A percentile compares a stretch with the other conserved stretches of the same genome.
Conservation (phyloP, 2,329 filamentous ascomycete genomes). For the Cercospora beticola region DNA sequence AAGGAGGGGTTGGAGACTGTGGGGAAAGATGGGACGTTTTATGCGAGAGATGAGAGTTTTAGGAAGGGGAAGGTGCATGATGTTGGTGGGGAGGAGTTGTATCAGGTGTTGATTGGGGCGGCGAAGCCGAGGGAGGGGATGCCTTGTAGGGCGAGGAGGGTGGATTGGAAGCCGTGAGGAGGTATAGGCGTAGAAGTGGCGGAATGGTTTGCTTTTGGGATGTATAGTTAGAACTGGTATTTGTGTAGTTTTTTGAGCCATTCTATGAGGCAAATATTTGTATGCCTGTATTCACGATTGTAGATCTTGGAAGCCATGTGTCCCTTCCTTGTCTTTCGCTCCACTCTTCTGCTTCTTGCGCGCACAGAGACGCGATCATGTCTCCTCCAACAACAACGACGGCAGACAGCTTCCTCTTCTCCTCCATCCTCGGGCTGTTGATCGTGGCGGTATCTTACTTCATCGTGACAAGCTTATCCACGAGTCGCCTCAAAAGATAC, state of each 20-base stretch:
- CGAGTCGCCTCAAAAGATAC: not conserved
- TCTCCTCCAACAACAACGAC: not conserved
- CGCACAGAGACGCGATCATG: not conserved
- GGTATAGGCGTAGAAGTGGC: not conserved
- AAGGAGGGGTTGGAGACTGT: constrained; percentile 30
- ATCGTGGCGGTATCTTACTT: not conserved
- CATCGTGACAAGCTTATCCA: not conserved
- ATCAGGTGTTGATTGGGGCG: constrained; percentile 32
- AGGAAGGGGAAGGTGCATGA: constrained; percentile 27
- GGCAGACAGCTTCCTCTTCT: not conserved
- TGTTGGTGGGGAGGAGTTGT: constrained; percentile 32
- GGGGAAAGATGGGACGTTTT: constrained; percentile 37
- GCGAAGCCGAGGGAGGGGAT: constrained; percentile 37
- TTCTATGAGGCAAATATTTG: not conserved
- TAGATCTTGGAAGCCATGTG: not conserved
- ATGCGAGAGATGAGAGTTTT: constrained; percentile 27
- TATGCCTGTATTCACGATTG: not conserved
- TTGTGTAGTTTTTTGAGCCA: not conserved
- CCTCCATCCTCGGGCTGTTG: not conserved
- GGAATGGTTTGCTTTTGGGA: not conserved
- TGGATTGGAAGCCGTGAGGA: constrained; percentile 16
- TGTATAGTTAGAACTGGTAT: not conserved
- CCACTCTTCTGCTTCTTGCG: not conserved
- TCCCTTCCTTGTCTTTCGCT: not conserved
- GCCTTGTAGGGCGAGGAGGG: constrained; percentile 27